A percentile compares a stretch with the other conserved stretches of the same genome.
Evolutionary conservation across 441 rosid species (phyloP).

Genomic region (Macaranga tanarius): DNA sequence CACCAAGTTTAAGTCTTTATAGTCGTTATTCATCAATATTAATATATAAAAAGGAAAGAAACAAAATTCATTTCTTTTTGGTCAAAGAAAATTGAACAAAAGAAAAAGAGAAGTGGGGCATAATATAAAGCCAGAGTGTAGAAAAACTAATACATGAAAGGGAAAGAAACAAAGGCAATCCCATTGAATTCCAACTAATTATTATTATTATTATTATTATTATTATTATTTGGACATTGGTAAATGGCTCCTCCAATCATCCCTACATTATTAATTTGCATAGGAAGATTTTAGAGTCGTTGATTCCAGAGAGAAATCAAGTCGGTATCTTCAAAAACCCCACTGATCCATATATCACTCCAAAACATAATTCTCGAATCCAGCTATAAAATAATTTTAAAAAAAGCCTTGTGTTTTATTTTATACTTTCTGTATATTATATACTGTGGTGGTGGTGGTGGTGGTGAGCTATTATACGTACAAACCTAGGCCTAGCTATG

Average conservation of each 20-base stretch:
- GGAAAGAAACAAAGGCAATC: neutral
- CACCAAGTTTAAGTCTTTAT: too few species aligned
- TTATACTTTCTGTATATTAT: too few species aligned
- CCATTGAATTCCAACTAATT: neutral
- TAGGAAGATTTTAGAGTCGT: neutral
- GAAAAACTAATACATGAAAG: neutral
- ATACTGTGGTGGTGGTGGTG: neutral
- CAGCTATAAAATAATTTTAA: too few species aligned
- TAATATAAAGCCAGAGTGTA: neutral
- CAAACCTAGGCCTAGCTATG: neutral
- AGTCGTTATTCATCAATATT: too few species aligned
- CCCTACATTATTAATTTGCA: neutral
- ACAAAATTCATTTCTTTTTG: neutral
- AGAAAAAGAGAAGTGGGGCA: neutral
- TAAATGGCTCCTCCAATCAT: constrained; percentile 9
- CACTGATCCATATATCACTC: neutral
- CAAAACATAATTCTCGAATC: neutral
- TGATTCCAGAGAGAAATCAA: neutral
- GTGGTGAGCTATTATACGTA: too few species aligned
- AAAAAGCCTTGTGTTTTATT: too few species aligned
- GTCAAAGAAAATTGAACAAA: neutral
- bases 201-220: too few species aligned
- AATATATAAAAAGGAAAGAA: neutral
- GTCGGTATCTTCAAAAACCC: constrained; percentile 6
- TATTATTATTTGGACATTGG: neutral